Evolutionary conservation across 2,329 filamentous ascomycete genomes (phyloP).

Genomic region (Ophiostoma angusticollis): DNA sequence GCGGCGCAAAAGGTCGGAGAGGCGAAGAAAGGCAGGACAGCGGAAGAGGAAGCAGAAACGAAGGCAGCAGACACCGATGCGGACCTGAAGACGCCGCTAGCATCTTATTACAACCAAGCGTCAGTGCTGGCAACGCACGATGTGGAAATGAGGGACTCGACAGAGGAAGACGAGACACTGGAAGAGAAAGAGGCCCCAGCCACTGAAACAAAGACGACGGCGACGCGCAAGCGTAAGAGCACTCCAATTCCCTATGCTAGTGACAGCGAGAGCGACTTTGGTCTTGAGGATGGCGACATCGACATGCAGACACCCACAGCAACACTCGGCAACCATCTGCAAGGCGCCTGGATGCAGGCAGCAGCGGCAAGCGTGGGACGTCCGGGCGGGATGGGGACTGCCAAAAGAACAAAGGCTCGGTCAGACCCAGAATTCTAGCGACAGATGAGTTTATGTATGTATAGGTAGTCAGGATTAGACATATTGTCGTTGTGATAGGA

Average conservation of each 20-base stretch:
- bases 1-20: conserved; percentile 14
- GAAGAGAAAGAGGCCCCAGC: neutral
- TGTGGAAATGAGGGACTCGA: conserved; percentile 5
- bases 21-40: neutral
- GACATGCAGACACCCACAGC: conserved; percentile 10
- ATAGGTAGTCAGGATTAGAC: no score
- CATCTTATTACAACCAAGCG: no score
- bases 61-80: neutral
- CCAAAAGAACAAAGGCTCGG: neutral
- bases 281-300: conserved; percentile 3
- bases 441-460: no score
- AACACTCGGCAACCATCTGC: conserved; percentile 6
- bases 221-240: conserved; percentile 12
- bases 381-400: no score
- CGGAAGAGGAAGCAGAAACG: neutral
- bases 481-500: no score
- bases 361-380: conserved; percentile 22
- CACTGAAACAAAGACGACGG: neutral
- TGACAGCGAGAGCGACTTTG: conserved; percentile 6
- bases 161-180: neutral
- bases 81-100: conserved; percentile 1
- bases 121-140: no score
- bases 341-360: conserved; percentile 9
- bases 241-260: conserved; percentile 10
- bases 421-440: neutral